Base-by-base conservation (phyloP, 1,139 yeast genomes). In the Ogataea hybrid region DNA sequence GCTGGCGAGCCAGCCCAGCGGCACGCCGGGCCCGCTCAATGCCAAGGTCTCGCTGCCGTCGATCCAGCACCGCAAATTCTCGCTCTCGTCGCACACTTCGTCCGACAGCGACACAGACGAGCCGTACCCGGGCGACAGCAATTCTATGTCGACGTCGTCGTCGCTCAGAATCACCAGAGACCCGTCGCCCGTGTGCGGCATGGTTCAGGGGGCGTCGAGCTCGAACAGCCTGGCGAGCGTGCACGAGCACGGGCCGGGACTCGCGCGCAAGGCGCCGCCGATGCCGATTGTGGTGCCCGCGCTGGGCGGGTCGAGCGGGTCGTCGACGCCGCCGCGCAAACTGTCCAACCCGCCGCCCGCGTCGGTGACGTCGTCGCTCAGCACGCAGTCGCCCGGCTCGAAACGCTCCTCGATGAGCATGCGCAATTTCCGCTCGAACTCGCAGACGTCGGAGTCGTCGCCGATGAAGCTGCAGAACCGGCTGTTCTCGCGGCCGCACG, bases 41-140 rank as follows among this genome's bases (percentile, higher is more conserved):
- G 27, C 39, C 23, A 52, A 51, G 36, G 28, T 56, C 7, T 39
- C 48, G 18, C 37, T 57, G 20, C 61, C 60, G 6, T 16, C 57
- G 8, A 56, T 57, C 32, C 94, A 84, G 62, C 95, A 97, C 37
- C 87, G 99, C 65, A 94, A 90, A 68, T 92, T 89, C 65, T 92
- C 98, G 16, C 85, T 90, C 51, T 89, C 97, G 4, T 89, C 97
- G 2, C 85, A 96, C 15, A 79, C 92, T 2, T 65, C 79, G 43
- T 74, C 81, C 35, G 92, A 85, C 32, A 54, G 47, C 11, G 51
- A 44, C 25, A 34, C 47, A 4, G 57, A 50, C 31, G 42, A 35
- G 11, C 41, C 32, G 29, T 31, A 37, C 7, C 14, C 33, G 23
- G 46, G 42, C 14, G 43, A 32, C 25, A 39, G 41, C 35, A 29